A percentile compares a stretch with the other conserved stretches of the same genome.
These are phyloP conservation scores for Populus alba DNA, from an alignment of 345 rosid species.

Conservation along the genomic window DNA sequence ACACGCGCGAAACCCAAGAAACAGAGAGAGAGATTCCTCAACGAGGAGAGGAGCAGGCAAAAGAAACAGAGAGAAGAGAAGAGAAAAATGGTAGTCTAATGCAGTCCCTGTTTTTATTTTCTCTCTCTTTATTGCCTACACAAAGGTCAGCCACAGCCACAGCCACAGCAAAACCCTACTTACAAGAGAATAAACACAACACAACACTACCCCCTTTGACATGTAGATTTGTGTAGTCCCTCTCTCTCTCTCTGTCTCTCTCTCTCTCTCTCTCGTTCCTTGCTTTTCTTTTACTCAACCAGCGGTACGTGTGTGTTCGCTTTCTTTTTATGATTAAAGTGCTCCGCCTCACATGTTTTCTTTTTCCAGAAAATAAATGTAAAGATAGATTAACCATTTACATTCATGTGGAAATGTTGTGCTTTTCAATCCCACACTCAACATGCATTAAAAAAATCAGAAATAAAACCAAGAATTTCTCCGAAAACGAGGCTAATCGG, in stretches of 20 bases:
- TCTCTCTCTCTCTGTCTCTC: background rate
- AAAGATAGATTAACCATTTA: too few species aligned
- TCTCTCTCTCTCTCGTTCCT: slow-evolving; percentile 7
- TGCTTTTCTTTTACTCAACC: slow-evolving; percentile 26
- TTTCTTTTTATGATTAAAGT: slow-evolving; percentile 41
- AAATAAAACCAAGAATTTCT: too few species aligned
- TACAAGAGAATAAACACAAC: too few species aligned
- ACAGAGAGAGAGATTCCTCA: slow-evolving; percentile 50
- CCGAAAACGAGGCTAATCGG: too few species aligned
- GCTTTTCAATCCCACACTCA: background rate
- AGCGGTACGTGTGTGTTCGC: slow-evolving; percentile 34
- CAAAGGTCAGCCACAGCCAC: slow-evolving; percentile 40
- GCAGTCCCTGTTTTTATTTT: background rate
- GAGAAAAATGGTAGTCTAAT: background rate
- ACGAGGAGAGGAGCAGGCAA: slow-evolving; percentile 66
- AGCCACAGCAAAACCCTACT: background rate
- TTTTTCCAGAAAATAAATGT: too few species aligned
- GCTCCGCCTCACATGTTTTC: slow-evolving; percentile 9
- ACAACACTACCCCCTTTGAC: slow-evolving; percentile 27
- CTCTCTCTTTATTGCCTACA: slow-evolving; percentile 48
- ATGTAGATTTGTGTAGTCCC: background rate
- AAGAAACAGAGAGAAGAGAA: background rate
- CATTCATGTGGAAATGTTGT: background rate
- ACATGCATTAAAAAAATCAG: too few species aligned
- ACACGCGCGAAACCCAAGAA: too few species aligned